Conservation (phyloP, 2,329 filamentous ascomycete genomes). For the Helminthosporium solani region DNA sequence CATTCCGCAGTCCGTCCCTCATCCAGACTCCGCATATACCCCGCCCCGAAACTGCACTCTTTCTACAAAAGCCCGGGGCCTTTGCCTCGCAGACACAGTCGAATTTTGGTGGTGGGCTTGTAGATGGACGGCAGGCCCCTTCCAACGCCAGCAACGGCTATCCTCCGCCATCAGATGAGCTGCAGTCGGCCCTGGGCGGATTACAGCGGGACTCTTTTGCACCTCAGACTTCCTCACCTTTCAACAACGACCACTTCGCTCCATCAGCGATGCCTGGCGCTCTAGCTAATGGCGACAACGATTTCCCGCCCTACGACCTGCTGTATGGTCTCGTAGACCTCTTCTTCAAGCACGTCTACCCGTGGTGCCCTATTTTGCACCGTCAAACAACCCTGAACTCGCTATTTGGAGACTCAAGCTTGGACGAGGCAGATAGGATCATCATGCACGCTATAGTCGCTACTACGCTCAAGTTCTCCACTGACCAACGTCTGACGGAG, state of each 20-base stretch:
- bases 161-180: slow-evolving; percentile 19
- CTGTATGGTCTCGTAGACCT: slow-evolving; percentile 61
- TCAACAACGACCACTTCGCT: slow-evolving; percentile 32
- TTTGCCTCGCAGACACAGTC: slow-evolving; percentile 38
- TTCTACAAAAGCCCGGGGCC: slow-evolving; percentile 47
- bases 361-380: slow-evolving; percentile 84
- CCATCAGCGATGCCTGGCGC: slow-evolving; percentile 26
- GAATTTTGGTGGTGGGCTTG: slow-evolving; percentile 43
- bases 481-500: slow-evolving; percentile 71
- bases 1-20: slow-evolving; percentile 39
- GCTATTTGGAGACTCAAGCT: slow-evolving; percentile 68
- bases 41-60: slow-evolving; percentile 48
- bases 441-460: slow-evolving; percentile 86
- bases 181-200: slow-evolving; percentile 21
- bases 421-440: slow-evolving; percentile 80
- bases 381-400: slow-evolving; percentile 77
- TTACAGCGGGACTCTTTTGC: slow-evolving; percentile 33
- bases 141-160: slow-evolving; percentile 34
- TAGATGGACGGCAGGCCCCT: slow-evolving; percentile 26
- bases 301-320: slow-evolving; percentile 62
- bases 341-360: slow-evolving; percentile 65
- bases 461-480: slow-evolving; percentile 81
- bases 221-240: slow-evolving; percentile 12
- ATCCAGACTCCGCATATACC: slow-evolving; percentile 46
- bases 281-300: slow-evolving; percentile 38